Evolutionary conservation across 2,329 filamentous ascomycete species (phyloP), one percentile per base, ranked within the genome.

Genomic region (Pseudogymnoascus sp.): DNA sequence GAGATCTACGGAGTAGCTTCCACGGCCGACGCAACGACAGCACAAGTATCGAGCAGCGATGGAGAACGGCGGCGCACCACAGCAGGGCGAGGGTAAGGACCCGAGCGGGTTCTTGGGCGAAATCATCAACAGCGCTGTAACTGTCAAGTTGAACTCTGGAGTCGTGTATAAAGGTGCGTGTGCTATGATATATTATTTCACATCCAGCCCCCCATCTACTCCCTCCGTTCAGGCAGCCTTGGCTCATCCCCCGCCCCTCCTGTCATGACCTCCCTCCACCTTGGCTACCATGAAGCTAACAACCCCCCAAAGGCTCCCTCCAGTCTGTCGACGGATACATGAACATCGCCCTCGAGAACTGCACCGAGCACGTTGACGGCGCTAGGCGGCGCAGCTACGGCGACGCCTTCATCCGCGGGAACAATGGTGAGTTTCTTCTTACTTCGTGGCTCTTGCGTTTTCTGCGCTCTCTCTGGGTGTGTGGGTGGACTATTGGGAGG

Each of bases 261-360:
- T 8, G 5, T 41, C 39, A 2, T 21, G 3, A 26, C 28, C 30
- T 2, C 3, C 30, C 12, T 10, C 26, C 2, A 30, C 19, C 7
- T 28, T 37, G 12, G 10, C 41, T 10, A 15, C 6, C 21, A 48
- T 7, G 21, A 23, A 55, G 57, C 62, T 70, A 56, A 70, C 52
- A 12, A 26, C 30, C 3, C 9, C 33, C 15, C 64, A 96, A 92
- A 48, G 41, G 94, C 67, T 91, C 96, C 72, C 82, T 97, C 35
- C 92, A 97, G 73, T 96, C 92, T 0, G 92, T 99, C 57, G 94
- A 99, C 74, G 94, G 94, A 58, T 99, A 97, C 76, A 99, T 99
- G 94, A 99, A 99, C 76, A 96, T 99, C 72, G 92, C 94, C 10
- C 82, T 99, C 28, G 94, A 99, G 74, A 94, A 96, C 76, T 95